Conservation (phyloP, 1,284 basidiomycete species). For the Cryptococcus sp. region DNA sequence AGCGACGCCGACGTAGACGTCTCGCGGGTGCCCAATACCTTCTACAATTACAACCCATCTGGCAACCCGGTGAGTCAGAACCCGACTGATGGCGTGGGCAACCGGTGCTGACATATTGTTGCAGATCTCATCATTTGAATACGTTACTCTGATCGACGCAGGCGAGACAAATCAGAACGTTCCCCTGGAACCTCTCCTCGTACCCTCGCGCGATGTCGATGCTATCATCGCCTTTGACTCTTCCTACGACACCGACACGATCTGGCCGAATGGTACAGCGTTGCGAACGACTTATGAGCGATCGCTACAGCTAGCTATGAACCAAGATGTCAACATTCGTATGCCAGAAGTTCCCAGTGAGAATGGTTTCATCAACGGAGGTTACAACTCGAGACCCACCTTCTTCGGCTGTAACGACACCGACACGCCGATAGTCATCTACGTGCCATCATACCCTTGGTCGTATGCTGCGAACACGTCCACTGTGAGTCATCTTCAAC, state of each 20-base stretch:
- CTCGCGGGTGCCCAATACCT: conserved; percentile 54
- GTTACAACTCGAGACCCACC: conserved; percentile 58
- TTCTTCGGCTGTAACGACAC: conserved; percentile 52
- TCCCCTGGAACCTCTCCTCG: conserved; percentile 58
- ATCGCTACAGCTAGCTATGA: conserved; percentile 28
- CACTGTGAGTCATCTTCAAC: conserved; percentile 34
- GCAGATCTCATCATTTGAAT: conserved; percentile 34
- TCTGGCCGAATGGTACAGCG: conserved; percentile 58
- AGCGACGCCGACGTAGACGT: conserved; percentile 53
- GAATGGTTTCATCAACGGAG: conserved; percentile 57
- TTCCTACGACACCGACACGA: conserved; percentile 56
- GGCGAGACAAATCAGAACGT: conserved; percentile 57
- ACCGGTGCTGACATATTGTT: conserved; percentile 15
- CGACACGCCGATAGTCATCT: conserved; percentile 53
- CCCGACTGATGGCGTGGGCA: conserved; percentile 20
- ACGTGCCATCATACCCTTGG: conserved; percentile 58
- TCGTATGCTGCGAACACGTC: conserved; percentile 48
- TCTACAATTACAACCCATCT: conserved; percentile 45
- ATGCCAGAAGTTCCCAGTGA: conserved; percentile 55
- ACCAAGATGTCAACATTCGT: conserved; percentile 36
- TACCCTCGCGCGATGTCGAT: conserved; percentile 56
- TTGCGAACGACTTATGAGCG: conserved; percentile 48
- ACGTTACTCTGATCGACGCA: conserved; percentile 56
- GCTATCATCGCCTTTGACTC: conserved; percentile 59
- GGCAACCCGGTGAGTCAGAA: conserved; percentile 41